Conservation (phyloP, 2,329 filamentous ascomycete genomes). For the Fusarium sp. region DNA sequence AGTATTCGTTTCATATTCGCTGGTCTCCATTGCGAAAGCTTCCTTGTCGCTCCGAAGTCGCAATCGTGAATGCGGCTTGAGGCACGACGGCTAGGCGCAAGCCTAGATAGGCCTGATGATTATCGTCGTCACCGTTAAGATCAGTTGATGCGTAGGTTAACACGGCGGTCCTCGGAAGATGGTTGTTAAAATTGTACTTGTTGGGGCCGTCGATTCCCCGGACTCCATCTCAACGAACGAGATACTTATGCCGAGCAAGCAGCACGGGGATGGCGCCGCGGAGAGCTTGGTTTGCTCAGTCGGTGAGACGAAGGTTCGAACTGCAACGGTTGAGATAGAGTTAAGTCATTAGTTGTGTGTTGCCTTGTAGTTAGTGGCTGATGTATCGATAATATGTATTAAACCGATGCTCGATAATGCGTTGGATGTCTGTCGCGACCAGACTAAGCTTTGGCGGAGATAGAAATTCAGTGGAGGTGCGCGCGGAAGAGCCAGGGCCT, state of each 20-base stretch:
- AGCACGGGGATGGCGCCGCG: constrained; percentile 41
- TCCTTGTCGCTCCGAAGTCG: constrained; percentile 46
- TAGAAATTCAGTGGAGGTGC: constrained; percentile 45
- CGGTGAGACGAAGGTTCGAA: constrained; percentile 6
- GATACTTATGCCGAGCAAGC: constrained; percentile 39
- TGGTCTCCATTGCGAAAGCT: constrained; percentile 69
- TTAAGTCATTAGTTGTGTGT: constrained; percentile 24
- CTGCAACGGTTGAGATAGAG: background rate
- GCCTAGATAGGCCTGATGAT: constrained; percentile 25
- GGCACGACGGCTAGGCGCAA: constrained; percentile 37
- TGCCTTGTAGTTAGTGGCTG: constrained; percentile 14
- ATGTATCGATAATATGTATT: constrained; percentile 17
- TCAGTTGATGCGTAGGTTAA: constrained; percentile 15
- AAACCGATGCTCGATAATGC: constrained; percentile 31
- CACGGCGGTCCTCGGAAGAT: constrained; percentile 31
- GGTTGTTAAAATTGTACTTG: constrained; percentile 34
- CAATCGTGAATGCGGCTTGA: constrained; percentile 44
- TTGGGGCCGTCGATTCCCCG: constrained; percentile 43
- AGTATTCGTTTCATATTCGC: constrained; percentile 72
- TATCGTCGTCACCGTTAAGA: constrained; percentile 8
- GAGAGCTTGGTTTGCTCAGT: constrained; percentile 25
- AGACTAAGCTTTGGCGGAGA: constrained; percentile 35
- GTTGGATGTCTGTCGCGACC: constrained; percentile 35
- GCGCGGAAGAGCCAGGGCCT: constrained; percentile 42
- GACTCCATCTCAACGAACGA: constrained; percentile 56